Evolutionary conservation across 2,329 filamentous ascomycete genomes (phyloP).

Genomic region (Drechslerella coelobrocha): DNA sequence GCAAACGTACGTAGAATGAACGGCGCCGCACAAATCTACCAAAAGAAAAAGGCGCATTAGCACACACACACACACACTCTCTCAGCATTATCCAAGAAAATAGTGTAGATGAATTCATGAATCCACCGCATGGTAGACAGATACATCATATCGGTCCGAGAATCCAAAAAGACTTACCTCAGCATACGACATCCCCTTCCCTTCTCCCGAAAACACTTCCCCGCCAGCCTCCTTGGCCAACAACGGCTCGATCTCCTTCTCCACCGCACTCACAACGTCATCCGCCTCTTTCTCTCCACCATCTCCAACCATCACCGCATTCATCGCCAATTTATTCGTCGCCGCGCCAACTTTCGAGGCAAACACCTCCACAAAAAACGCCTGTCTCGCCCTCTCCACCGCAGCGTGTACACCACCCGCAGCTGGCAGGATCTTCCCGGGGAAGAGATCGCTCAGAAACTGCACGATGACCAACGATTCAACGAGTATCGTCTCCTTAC

Average conservation of each 20-base stretch:
- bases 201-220: constrained; percentile 70
- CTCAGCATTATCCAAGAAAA: constrained; percentile 52
- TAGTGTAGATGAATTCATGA: constrained; percentile 28
- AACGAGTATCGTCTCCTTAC: constrained; percentile 75
- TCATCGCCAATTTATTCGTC: constrained; percentile 62
- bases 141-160: too few relatives aligned
- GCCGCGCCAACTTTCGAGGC: constrained; percentile 66
- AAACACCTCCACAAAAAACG: constrained; percentile 76
- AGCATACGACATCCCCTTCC: constrained; percentile 71
- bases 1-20: constrained; percentile 66
- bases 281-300: constrained; percentile 63
- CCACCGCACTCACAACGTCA: constrained; percentile 65
- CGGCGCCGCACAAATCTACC: constrained; percentile 71
- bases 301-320: constrained; percentile 59
- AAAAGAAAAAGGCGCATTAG: constrained; percentile 58
- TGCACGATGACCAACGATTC: constrained; percentile 65
- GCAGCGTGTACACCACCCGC: constrained; percentile 65
- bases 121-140: constrained; percentile 8
- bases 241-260: constrained; percentile 77
- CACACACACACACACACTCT: constrained; percentile 51
- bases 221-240: constrained; percentile 61
- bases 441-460: constrained; percentile 69
- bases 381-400: constrained; percentile 70
- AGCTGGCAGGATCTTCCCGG: constrained; percentile 70
- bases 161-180: too few relatives aligned